phyloP scores from a whole-genome alignment of 2,329 filamentous ascomycete genomes.

The Sodiomyces alkalinus region DNA sequence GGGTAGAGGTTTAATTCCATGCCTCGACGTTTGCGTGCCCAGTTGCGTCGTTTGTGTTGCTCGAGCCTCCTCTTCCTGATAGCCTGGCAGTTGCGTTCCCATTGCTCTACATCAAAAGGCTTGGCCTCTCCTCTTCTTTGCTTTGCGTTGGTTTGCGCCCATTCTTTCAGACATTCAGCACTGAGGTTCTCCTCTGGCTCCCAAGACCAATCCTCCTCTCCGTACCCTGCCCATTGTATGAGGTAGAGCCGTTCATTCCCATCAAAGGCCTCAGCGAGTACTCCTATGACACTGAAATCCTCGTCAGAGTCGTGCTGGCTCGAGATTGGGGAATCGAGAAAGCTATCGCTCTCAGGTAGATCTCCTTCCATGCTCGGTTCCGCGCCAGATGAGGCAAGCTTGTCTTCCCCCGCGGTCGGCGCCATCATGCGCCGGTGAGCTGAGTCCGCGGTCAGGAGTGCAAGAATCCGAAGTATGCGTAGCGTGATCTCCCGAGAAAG shows the following conservation, averaged over 20 bases:
- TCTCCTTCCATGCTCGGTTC: no score
- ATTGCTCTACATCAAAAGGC: conserved; percentile 23
- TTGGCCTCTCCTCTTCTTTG: conserved; percentile 16
- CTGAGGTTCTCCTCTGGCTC: conserved; percentile 31
- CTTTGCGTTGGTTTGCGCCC: conserved; percentile 25
- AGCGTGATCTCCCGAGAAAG: no score
- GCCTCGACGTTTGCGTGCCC: conserved; percentile 3
- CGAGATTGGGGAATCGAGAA: conserved; percentile 18
- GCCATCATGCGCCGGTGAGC: no score
- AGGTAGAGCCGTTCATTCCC: conserved; percentile 15
- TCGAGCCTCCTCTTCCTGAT: conserved; percentile 4
- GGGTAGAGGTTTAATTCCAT: conserved; percentile 4
- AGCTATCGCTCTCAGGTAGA: no score
- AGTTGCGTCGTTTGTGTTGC: conserved; percentile 4
- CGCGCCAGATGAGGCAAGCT: no score
- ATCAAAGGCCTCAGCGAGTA: conserved; percentile 29
- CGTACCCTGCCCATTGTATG: conserved; percentile 21
- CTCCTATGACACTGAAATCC: conserved; percentile 33
- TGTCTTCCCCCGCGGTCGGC: no score
- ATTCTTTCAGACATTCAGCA: conserved; percentile 21
- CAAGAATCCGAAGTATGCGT: no score
- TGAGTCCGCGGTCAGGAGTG: no score
- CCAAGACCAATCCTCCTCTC: conserved; percentile 27
- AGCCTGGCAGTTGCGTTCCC: conserved; percentile 1
- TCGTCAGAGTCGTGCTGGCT: conserved; percentile 20